Conservation (phyloP, 2,329 filamentous ascomycete species). For the Fusarium caatingaense region DNA sequence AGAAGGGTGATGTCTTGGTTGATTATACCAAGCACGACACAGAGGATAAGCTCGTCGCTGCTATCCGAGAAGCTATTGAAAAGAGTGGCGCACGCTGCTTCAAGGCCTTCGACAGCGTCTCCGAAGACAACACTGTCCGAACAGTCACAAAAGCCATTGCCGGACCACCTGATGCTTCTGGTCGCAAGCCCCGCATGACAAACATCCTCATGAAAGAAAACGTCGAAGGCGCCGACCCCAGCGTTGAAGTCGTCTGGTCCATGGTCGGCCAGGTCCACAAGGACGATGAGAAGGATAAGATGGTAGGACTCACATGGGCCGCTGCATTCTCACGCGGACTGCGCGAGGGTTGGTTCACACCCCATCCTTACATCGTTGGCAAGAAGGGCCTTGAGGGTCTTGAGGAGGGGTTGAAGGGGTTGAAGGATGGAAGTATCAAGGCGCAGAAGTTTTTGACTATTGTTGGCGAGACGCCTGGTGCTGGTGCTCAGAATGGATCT, state of each 20-base stretch:
- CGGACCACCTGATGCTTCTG: not conserved
- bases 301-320: not conserved
- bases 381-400: not conserved
- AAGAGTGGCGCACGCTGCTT: constrained; percentile 4
- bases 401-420: not conserved
- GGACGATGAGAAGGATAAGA: constrained; percentile 6
- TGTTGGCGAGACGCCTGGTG: constrained; percentile 4
- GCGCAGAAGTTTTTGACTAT: constrained; percentile 15
- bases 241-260: not conserved
- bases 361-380: constrained; percentile 18
- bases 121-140: not conserved
- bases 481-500: not conserved
- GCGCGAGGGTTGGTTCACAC: constrained; percentile 29
- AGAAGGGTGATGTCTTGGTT: constrained; percentile 24
- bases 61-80: constrained; percentile 4
- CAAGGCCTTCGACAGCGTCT: constrained; percentile 10
- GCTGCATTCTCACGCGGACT: constrained; percentile 13
- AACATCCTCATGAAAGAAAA: constrained; percentile 1
- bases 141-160: not conserved
- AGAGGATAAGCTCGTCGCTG: constrained; percentile 1
- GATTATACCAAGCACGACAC: constrained; percentile 15
- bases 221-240: not conserved
- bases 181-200: constrained; percentile 1
- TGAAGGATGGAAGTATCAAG: not conserved
- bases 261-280: constrained; percentile 6